phyloP scores from a whole-genome alignment of 2,329 filamentous ascomycete species.

The Rutstroemia sp. region DNA sequence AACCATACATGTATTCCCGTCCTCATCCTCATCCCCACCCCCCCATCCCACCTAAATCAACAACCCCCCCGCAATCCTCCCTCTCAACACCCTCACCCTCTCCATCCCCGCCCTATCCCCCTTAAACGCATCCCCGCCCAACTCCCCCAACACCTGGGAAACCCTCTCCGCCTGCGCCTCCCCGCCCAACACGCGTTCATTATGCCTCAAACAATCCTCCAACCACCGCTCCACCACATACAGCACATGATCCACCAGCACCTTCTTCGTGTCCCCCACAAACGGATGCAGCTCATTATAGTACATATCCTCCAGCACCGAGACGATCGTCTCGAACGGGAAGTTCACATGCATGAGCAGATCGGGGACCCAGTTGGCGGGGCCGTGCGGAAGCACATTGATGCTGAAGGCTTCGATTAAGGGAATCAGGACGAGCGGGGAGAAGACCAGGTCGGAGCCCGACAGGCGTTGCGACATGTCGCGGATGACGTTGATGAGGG shows the following conservation, averaged over 20 bases:
- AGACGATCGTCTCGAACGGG: slow-evolving; percentile 52
- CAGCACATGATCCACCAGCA: slow-evolving; percentile 53
- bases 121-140: neutral
- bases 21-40: too few species aligned
- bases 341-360: slow-evolving; percentile 57
- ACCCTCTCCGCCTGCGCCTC: slow-evolving; percentile 42
- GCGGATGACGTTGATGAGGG: slow-evolving; percentile 55
- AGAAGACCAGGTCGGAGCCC: slow-evolving; percentile 60
- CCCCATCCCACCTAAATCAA: too few species aligned
- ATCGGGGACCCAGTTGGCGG: slow-evolving; percentile 41
- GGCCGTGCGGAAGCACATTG: slow-evolving; percentile 46
- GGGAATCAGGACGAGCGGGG: slow-evolving; percentile 51
- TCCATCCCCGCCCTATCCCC: too few species aligned
- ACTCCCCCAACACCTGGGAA: neutral
- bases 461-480: slow-evolving; percentile 58
- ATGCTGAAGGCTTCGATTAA: slow-evolving; percentile 57
- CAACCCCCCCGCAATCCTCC: too few species aligned
- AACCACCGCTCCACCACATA: slow-evolving; percentile 57
- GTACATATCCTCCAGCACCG: slow-evolving; percentile 58
- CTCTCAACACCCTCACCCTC: too few species aligned
- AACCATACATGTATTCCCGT: too few species aligned
- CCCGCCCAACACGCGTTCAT: slow-evolving; percentile 50
- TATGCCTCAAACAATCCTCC: slow-evolving; percentile 45
- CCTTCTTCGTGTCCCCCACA: slow-evolving; percentile 43
- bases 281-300: slow-evolving; percentile 62